Base-by-base conservation (phyloP, 192 early-diverging fungal genomes). In the Gaertneriomyces sp. region DNA sequence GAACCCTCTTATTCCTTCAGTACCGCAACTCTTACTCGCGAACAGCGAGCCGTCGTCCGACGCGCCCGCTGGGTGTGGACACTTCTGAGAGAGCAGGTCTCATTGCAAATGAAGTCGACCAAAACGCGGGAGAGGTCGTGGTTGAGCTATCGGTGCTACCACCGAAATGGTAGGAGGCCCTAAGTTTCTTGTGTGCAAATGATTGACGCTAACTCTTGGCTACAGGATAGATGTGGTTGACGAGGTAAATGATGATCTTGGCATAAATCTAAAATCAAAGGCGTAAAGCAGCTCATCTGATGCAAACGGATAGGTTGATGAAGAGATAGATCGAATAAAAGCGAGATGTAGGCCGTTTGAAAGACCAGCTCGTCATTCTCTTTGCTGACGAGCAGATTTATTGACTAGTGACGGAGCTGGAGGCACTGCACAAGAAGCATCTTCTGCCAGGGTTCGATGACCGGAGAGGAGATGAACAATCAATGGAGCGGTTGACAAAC, bases 371-470 rank as follows among this genome's bases (percentile, higher is more conserved):
- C 17, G 19, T 68, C 33, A 17, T 55, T 42, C n/a, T 14, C n/a
- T 12, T n/a, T 52, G 70, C 61, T 69, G 25, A 41, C 56, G 39
- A 58, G 17, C 56, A 58, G 33, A 5, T 38, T 61, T 61, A 11
- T 25, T 4, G 12, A 4, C 25, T 73, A 81, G 91, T 92, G 42
- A 73, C 76, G 63, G 81, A 80, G 19, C 82, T 98, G 7, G 88
- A 93, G 41, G 75, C 56, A 6, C 83, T 94, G 77, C 93, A 98
- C 75, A 90, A 88, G 65, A 89, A 89, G 63, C 90, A 94, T 69
- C 72, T 95, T 14, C 68, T 97, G 55, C 96, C 96, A 16, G 95
- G 95, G 40, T 98, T 98, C 63, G 92, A 95, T 60, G 95, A 98
- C 76, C 83, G 87, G 17, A 74, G 83, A 0, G 81, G 72, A 3